phyloP scores from a whole-genome alignment of 2,329 filamentous ascomycete species.

The Verticillium isaacii region DNA sequence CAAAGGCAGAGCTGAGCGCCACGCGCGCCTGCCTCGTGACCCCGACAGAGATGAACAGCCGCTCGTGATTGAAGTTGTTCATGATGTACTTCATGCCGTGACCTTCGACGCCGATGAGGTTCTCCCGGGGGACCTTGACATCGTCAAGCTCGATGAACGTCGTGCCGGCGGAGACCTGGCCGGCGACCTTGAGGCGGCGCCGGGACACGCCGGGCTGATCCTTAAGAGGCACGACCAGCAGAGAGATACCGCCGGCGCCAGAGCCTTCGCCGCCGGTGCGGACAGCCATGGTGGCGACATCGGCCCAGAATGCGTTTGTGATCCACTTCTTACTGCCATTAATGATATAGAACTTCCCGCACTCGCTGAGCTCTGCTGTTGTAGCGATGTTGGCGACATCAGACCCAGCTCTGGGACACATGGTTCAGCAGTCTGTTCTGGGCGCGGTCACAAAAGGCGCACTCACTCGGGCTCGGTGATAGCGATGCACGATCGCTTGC shows the following conservation, averaged over 20 bases:
- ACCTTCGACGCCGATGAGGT: slow-evolving; percentile 66
- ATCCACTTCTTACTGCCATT: slow-evolving; percentile 82
- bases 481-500: slow-evolving; percentile 67
- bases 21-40: slow-evolving; percentile 53
- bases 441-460: too few species aligned
- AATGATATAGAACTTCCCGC: slow-evolving; percentile 64
- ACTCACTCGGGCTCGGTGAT: slow-evolving; percentile 65
- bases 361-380: slow-evolving; percentile 55
- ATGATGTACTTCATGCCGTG: slow-evolving; percentile 71
- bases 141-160: slow-evolving; percentile 75
- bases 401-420: slow-evolving; percentile 49
- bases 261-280: slow-evolving; percentile 58
- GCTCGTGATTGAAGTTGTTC: slow-evolving; percentile 79
- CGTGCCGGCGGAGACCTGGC: slow-evolving; percentile 61
- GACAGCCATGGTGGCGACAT: slow-evolving; percentile 67
- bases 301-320: slow-evolving; percentile 59
- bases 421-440: neutral
- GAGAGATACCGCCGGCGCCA: slow-evolving; percentile 56
- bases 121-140: slow-evolving; percentile 65
- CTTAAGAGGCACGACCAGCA: slow-evolving; percentile 68
- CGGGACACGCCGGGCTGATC: slow-evolving; percentile 61
- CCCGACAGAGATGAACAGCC: slow-evolving; percentile 61
- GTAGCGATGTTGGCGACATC: slow-evolving; percentile 72
- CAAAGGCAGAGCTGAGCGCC: slow-evolving; percentile 29
- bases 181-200: slow-evolving; percentile 62